Base-by-base conservation (phyloP, 192 early-diverging fungal genomes). In the Umbelopsis vinacea region DNA sequence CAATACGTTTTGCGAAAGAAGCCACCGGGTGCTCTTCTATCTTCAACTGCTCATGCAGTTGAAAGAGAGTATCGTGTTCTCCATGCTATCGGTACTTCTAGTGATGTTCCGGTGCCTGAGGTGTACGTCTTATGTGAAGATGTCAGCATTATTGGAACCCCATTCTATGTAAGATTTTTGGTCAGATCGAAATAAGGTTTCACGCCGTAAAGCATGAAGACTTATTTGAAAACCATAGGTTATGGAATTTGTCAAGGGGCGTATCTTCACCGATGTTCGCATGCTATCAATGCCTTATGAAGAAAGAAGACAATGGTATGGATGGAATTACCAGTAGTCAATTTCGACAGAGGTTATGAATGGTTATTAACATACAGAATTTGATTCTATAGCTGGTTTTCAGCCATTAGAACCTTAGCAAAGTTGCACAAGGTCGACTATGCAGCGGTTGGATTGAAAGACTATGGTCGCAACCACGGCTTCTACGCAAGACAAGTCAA, bases 211-310 rank as follows among this genome's bases (percentile, higher is more conserved):
- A 35, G 57, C 57, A 43, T 63, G 12, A 37, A 14, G 40, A 22
- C 40, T 43, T 4, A 43, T 12, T 43, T 43, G 40, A 21, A 53
- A 23, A 71, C 29, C 7, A 74, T 29, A 90, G 85, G 80, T 94
- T 40, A 98, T 98, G 97, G 91, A 98, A 81, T 98, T 96, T 71
- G 80, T 97, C 68, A 81, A 96, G 52, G 97, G 97, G 40, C 89
- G 95, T 3, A 93, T 98, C 52, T 93, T 96, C 73, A 77, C 86
- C 6, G 91, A 93, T 57, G 72, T 87, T 1, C 75, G 83, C 35
- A 81, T 94, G 76, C 81, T 81, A 9, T 76, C 80, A 63, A 70
- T 94, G 46, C 74, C 83, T 14, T 78, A 75, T 19, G 76, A 80
- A 35, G 86, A 91, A 66, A 85, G 89, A 23, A 76, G 57, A n/a